A percentile compares a stretch with the other conserved stretches of the same genome.
Evolutionary conservation across 176 grass and related monocot genomes (phyloP).

Genomic region (Cocos nucifera): DNA sequence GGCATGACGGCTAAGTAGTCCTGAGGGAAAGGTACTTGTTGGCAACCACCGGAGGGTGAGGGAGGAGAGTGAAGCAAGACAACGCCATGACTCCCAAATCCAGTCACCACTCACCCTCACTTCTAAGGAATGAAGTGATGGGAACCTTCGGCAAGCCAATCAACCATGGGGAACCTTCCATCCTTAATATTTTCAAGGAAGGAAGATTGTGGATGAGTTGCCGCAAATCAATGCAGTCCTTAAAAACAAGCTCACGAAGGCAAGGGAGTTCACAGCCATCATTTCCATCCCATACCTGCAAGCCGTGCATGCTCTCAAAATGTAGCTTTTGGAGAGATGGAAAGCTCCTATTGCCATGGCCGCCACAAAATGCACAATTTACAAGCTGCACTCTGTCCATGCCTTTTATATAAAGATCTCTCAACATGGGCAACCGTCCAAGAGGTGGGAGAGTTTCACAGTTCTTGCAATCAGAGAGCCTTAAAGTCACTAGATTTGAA

Average conservation of each 20-base stretch:
- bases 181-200: conserved; percentile 19
- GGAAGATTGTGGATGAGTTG: conserved; percentile 27
- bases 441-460: conserved; percentile 16
- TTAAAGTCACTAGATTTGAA: not conserved
- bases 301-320: conserved; percentile 21
- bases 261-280: not conserved
- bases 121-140: conserved; percentile 20
- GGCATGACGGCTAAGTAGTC: not conserved
- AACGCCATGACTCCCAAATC: conserved; percentile 23
- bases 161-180: conserved; percentile 13
- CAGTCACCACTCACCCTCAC: conserved; percentile 17
- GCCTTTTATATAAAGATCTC: conserved; percentile 23
- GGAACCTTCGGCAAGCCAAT: conserved; percentile 8
- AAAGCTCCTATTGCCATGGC: conserved; percentile 2
- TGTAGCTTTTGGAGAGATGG: conserved; percentile 25
- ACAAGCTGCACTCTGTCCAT: conserved; percentile 14
- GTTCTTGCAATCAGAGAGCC: conserved; percentile 5
- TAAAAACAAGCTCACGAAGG: conserved; percentile 30
- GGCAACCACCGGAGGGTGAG: conserved; percentile 22
- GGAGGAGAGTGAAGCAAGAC: conserved; percentile 18
- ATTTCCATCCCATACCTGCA: conserved; percentile 19
- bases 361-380: conserved; percentile 13
- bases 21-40: not conserved
- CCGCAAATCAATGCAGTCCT: conserved; percentile 27
- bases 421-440: conserved; percentile 15